These are phyloP conservation scores for Anacardium occidentale DNA, from an alignment of 345 rosid genomes.

Conservation along the genomic window DNA sequence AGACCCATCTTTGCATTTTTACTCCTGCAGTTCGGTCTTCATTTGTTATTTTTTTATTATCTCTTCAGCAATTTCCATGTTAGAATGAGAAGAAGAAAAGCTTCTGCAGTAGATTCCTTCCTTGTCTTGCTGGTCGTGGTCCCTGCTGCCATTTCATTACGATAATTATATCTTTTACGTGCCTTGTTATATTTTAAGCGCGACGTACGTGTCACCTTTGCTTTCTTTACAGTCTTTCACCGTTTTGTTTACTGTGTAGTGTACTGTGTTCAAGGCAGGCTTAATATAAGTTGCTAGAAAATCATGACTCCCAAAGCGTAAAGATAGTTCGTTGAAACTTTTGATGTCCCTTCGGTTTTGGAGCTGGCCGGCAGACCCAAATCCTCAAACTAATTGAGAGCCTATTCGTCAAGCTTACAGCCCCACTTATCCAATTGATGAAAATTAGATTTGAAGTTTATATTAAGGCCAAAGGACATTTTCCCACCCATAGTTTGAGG, in stretches of 20 bases:
- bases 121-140: not conserved
- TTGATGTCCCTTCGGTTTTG: not conserved
- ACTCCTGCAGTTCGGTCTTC: not conserved
- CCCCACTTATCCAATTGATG: too few relatives aligned
- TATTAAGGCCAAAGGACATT: too few relatives aligned
- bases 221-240: not conserved
- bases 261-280: not conserved
- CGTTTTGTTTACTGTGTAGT: not conserved
- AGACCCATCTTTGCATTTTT: not conserved
- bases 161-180: too few relatives aligned
- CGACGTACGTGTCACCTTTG: too few relatives aligned
- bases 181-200: too few relatives aligned
- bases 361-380: too few relatives aligned
- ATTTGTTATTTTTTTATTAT: not conserved
- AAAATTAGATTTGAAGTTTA: too few relatives aligned
- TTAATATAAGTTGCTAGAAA: not conserved
- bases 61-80: not conserved
- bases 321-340: not conserved
- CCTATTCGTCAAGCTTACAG: too few relatives aligned
- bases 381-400: too few relatives aligned
- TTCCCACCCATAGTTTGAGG: too few relatives aligned
- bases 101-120: constrained; percentile 5
- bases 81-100: constrained; percentile 6
- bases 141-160: not conserved
- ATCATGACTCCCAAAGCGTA: constrained; percentile 9